Base-by-base conservation (phyloP, 108 stramenopile genomes). In the Fistulifera pelliculosa region DNA sequence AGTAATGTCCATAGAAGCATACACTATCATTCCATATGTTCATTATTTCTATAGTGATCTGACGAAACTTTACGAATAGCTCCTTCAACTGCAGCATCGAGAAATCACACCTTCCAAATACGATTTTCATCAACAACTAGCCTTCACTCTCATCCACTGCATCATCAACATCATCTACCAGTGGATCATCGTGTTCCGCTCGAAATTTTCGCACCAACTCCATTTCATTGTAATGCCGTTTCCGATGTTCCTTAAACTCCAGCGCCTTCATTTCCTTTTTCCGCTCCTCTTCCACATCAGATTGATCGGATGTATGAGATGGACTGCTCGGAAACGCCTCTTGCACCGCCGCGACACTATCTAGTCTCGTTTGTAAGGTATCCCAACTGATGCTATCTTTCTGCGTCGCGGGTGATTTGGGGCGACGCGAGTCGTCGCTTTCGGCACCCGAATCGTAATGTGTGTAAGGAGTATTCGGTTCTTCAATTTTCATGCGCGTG, bases 141-240 rank as follows among this genome's bases (percentile, higher is more conserved):
- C n/a, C n/a, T n/a, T n/a, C n/a, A n/a, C n/a, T n/a, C n/a, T n/a
- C 6, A n/a, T n/a, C n/a, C n/a, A n/a, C n/a, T n/a, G 51, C 51
- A 5, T 65, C 71, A 21, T 76, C 74, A 2, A 70, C 74, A 41
- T 70, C 77, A 1, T 75, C 80, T 0, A 64, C 74, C 0, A 77
- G 81, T 12, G 52, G 75, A 25, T 64, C 68, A 56, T 71, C 70
- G 64, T 91, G 85, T 53, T 83, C 70, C 53, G 59, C 54, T 31
- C 75, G 71, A 61, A 77, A 91, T 64, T 69, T 68, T 27, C 77
- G 77, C 42, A 91, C 69, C 12, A 77, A 54, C 45, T 91, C 90
- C 69, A 82, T 85, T 67, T 91, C 90, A 70, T 91, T 91, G 63
- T 91, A 91, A 66, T 91, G 90, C 28, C 77, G 69, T 60, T 87